Percentiles rank a stretch among this genome's conserved stretches.
Evolutionary conservation across 139 green algal genomes (phyloP).

Genomic region (Haematococcus lacustris): DNA sequence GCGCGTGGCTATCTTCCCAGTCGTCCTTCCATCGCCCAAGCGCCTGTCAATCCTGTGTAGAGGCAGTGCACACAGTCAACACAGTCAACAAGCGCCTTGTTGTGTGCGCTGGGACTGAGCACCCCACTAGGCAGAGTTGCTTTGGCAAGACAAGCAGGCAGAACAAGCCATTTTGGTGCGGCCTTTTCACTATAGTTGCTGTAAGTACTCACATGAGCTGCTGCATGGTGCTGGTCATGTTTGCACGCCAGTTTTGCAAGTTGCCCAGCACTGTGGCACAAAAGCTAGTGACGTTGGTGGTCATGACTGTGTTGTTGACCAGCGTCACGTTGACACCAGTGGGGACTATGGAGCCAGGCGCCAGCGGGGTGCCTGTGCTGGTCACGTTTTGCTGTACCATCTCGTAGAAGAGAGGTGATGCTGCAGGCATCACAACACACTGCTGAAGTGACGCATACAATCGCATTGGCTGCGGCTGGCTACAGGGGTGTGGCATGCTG

Average conservation of each 20-base stretch:
- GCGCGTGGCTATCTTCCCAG: slow-evolving; percentile 33
- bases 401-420: background rate
- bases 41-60: slow-evolving; percentile 23
- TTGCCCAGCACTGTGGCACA: slow-evolving; percentile 3
- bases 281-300: background rate
- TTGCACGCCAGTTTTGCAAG: background rate
- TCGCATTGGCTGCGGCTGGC: no score
- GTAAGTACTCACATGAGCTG: no score
- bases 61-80: no score
- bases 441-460: no score
- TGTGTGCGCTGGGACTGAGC: no score
- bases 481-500: no score
- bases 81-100: no score
- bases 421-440: background rate
- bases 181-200: no score
- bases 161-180: no score
- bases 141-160: no score
- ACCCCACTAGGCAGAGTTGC: no score
- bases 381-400: slow-evolving; percentile 3
- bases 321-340: slow-evolving; percentile 3
- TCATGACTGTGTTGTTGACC: background rate
- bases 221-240: slow-evolving; percentile 11
- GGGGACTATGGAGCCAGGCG: background rate
- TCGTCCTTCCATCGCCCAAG: slow-evolving; percentile 31
- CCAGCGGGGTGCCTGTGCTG: background rate